Evolutionary conservation across 805 yeast genomes (phyloP).

Genomic region (Debaryomyces castellii): DNA sequence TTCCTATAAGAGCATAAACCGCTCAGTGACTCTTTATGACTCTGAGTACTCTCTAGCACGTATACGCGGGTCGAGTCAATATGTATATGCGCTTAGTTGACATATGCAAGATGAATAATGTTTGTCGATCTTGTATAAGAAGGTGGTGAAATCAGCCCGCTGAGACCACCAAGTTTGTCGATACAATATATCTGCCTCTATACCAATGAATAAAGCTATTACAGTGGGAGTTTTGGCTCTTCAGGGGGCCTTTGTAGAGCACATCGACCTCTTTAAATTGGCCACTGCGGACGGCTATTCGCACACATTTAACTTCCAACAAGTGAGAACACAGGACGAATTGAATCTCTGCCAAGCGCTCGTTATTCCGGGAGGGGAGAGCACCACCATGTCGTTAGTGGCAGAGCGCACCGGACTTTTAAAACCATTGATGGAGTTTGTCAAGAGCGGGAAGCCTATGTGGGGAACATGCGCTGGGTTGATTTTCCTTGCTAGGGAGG

Average conservation of each 20-base stretch:
- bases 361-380: conserved; percentile 73
- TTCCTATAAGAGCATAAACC: background rate
- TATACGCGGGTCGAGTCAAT: background rate
- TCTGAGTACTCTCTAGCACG: background rate
- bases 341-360: conserved; percentile 54
- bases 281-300: conserved; percentile 28
- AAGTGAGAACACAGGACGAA: conserved; percentile 55
- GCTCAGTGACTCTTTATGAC: background rate
- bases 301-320: conserved; percentile 31
- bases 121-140: background rate
- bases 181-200: conserved; percentile 1
- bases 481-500: conserved; percentile 58
- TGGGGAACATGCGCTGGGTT: conserved; percentile 93
- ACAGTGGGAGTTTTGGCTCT: conserved; percentile 70
- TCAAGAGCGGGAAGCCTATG: conserved; percentile 51
- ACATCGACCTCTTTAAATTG: conserved; percentile 47
- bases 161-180: too few species aligned
- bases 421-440: conserved; percentile 52
- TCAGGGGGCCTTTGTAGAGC: conserved; percentile 80
- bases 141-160: background rate
- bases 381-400: conserved; percentile 66
- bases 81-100: background rate
- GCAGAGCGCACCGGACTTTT: conserved; percentile 64
- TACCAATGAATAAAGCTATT: conserved; percentile 13
- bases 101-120: background rate